A percentile compares a stretch with the other conserved stretches of the same genome.
Evolutionary conservation across 2,329 filamentous ascomycete genomes (phyloP).

Genomic region (Monosporascus sp.): DNA sequence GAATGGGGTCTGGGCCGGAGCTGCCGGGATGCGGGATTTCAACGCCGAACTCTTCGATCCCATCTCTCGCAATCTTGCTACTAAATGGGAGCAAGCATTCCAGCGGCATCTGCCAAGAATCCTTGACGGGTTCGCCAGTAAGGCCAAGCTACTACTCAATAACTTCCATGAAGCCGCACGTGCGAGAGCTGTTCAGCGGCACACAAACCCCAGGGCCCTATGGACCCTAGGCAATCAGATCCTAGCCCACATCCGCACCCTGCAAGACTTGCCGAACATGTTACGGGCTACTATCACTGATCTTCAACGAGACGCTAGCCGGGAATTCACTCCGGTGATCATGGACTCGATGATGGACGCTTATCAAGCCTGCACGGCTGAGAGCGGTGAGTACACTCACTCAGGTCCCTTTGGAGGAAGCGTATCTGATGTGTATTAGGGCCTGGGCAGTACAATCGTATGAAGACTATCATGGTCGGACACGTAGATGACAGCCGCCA

Average conservation of each 20-base stretch:
- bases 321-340: conserved; percentile 47
- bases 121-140: conserved; percentile 13
- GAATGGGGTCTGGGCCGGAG: conserved; percentile 23
- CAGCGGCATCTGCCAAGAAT: conserved; percentile 13
- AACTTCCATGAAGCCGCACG: conserved; percentile 20
- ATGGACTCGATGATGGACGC: conserved; percentile 36
- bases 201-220: conserved; percentile 18
- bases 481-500: conserved; percentile 36
- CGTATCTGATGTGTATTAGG: conserved; percentile 19
- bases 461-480: conserved; percentile 43
- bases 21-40: conserved; percentile 22
- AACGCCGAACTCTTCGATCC: conserved; percentile 22
- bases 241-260: conserved; percentile 32
- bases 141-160: conserved; percentile 9
- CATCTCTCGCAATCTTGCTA: conserved; percentile 13
- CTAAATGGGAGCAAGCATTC: conserved; percentile 25
- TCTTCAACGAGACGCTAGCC: conserved; percentile 46
- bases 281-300: conserved; percentile 34
- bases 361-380: conserved; percentile 39
- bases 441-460: conserved; percentile 41
- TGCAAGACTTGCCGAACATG: conserved; percentile 29
- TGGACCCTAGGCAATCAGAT: conserved; percentile 31
- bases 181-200: conserved; percentile 12
- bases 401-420: neutral
- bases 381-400: conserved; percentile 30